A percentile compares a stretch with the other conserved stretches of the same genome.
Conservation (phyloP, 108 stramenopile species). For the Cyclotella baltica region DNA sequence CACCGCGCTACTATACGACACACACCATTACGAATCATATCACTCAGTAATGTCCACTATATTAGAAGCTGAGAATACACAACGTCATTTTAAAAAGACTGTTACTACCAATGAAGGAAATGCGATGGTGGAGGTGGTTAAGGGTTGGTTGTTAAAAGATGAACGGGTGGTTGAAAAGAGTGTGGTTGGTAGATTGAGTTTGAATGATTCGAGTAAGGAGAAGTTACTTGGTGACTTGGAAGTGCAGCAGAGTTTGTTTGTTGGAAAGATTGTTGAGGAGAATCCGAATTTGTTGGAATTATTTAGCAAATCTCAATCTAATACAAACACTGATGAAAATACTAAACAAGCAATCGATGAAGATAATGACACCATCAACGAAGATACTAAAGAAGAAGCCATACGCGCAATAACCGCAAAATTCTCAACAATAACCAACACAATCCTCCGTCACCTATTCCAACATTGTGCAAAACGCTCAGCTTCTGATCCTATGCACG, state of each 20-base stretch:
- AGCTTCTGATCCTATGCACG: slow-evolving; percentile 49
- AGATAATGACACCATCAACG: no score
- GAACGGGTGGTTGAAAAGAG: slow-evolving; percentile 33
- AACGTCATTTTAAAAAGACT: slow-evolving; percentile 25
- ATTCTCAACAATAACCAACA: slow-evolving; percentile 28
- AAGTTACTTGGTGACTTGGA: slow-evolving; percentile 32
- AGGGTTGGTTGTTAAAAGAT: slow-evolving; percentile 41
- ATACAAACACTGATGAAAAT: neutral
- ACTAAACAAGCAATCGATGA: no score
- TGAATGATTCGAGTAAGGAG: slow-evolving; percentile 13
- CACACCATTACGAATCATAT: slow-evolving; percentile 42
- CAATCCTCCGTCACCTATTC: slow-evolving; percentile 11
- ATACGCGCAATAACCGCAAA: neutral
- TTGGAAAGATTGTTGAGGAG: neutral
- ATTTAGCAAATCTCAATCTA: neutral
- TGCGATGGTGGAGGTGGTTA: slow-evolving; percentile 11
- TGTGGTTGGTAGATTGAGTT: slow-evolving; percentile 26
- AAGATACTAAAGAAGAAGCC: neutral
- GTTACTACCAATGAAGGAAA: slow-evolving; percentile 4
- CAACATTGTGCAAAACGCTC: slow-evolving; percentile 52
- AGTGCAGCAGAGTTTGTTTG: slow-evolving; percentile 35
- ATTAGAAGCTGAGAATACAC: slow-evolving; percentile 17
- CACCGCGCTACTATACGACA: slow-evolving; percentile 30
- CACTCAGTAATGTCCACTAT: slow-evolving; percentile 34
- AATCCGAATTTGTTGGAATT: neutral